phyloP scores from a whole-genome alignment of 169 alveolate genomes.

The Amoebophrya sp. region DNA sequence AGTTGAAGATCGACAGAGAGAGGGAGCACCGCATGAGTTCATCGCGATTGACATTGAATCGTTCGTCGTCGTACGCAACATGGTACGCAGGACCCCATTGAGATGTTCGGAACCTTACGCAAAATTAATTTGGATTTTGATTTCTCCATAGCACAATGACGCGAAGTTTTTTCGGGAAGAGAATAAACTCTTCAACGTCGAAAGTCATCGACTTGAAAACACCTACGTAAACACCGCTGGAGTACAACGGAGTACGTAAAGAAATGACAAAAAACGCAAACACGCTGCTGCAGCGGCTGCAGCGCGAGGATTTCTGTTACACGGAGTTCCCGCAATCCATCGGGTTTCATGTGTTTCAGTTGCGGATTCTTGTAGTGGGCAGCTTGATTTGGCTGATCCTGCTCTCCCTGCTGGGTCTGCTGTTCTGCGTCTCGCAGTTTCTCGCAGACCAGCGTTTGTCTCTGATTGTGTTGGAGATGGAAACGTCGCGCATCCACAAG shows the following conservation, averaged over 20 bases:
- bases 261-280: not conserved
- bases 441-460: not conserved
- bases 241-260: not conserved
- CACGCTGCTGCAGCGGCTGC: not conserved
- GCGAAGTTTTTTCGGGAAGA: no score
- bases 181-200: no score
- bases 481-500: not conserved
- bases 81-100: no score
- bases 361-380: not conserved
- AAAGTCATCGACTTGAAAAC: no score
- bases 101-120: no score
- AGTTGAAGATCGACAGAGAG: no score
- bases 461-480: not conserved
- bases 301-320: constrained; percentile 3
- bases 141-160: no score
- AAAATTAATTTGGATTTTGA: no score
- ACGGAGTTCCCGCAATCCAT: not conserved
- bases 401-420: not conserved
- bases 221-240: no score
- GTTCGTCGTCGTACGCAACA: no score
- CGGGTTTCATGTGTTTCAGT: not conserved
- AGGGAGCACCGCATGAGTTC: no score
- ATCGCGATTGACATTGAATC: no score
- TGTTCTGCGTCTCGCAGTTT: not conserved
- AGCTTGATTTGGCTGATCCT: not conserved